Percentiles rank a stretch among this genome's conserved stretches.
These are phyloP conservation scores for Agrocybe pediades DNA, from an alignment of 768 basidiomycete species.

Conservation along the genomic window DNA sequence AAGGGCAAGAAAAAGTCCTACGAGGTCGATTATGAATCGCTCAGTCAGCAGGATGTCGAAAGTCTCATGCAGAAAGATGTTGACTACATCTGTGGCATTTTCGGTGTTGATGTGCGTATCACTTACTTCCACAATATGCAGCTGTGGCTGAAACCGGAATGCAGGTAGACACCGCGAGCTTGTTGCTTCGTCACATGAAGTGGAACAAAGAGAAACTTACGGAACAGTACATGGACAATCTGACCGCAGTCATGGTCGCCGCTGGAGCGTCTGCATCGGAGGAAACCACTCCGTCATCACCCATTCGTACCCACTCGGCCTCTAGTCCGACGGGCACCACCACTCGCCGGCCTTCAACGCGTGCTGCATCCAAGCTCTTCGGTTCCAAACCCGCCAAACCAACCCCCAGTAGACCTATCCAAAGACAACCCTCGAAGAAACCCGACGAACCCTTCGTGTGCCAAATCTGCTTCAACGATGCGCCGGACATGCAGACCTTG, in stretches of 20 bases:
- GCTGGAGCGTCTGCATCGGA: slow-evolving; percentile 67
- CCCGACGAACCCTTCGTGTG: slow-evolving; percentile 70
- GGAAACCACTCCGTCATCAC: slow-evolving; percentile 34
- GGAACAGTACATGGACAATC: slow-evolving; percentile 97
- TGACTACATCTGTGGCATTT: slow-evolving; percentile 85
- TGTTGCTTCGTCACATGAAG: slow-evolving; percentile 78
- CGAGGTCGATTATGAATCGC: slow-evolving; percentile 82
- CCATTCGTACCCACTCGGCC: slow-evolving; percentile 30
- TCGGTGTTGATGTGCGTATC: slow-evolving; percentile 84
- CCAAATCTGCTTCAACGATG: slow-evolving; percentile 91
- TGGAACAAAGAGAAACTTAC: slow-evolving; percentile 98
- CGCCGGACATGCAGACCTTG: slow-evolving; percentile 56
- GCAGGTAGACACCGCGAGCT: slow-evolving; percentile 67
- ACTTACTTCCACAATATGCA: neutral
- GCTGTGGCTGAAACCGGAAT: neutral
- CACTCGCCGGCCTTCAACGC: slow-evolving; percentile 35
- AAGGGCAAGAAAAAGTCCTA: slow-evolving; percentile 70
- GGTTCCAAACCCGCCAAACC: slow-evolving; percentile 34
- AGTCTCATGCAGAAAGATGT: slow-evolving; percentile 76
- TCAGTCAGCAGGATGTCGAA: slow-evolving; percentile 74
- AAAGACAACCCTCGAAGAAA: slow-evolving; percentile 27
- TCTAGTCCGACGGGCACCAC: slow-evolving; percentile 14
- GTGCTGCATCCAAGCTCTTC: slow-evolving; percentile 33
- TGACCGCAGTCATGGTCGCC: slow-evolving; percentile 64
- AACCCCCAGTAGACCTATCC: slow-evolving; percentile 28